Percentiles rank a stretch among this genome's conserved stretches.
These are phyloP conservation scores for Pseudozyma thailandica DNA, from an alignment of 1,284 basidiomycete genomes.

Conservation along the genomic window DNA sequence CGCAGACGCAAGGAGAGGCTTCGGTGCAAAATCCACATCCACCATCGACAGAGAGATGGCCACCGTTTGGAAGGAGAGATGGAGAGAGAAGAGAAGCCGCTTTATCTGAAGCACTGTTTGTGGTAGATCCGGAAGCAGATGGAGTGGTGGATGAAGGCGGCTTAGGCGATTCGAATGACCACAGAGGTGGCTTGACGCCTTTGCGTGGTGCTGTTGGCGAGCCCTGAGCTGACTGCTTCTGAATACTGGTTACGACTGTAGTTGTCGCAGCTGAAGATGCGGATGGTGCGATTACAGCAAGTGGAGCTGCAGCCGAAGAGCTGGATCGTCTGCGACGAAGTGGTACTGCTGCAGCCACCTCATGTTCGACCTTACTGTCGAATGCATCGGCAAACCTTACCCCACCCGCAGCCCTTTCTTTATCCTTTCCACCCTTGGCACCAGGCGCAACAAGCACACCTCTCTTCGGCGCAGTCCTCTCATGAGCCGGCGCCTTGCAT, in stretches of 20 bases:
- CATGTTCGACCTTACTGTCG: background rate
- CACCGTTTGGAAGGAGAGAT: conserved; percentile 20
- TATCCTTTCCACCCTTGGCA: conserved; percentile 13
- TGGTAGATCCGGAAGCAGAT: background rate
- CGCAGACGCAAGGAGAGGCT: conserved; percentile 54
- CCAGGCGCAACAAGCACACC: conserved; percentile 25
- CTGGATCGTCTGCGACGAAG: conserved; percentile 4
- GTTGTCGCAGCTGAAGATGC: background rate
- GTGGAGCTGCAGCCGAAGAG: background rate
- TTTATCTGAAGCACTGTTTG: background rate
- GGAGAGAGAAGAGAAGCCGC: conserved; percentile 22
- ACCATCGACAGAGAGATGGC: conserved; percentile 32
- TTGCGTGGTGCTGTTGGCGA: conserved; percentile 8
- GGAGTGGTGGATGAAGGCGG: conserved; percentile 10
- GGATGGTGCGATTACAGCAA: background rate
- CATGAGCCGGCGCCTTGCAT: conserved; percentile 51
- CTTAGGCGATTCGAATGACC: conserved; percentile 20
- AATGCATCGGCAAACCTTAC: conserved; percentile 28
- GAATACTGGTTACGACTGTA: background rate
- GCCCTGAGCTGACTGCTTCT: background rate
- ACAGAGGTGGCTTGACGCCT: conserved; percentile 24
- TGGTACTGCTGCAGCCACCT: conserved; percentile 19
- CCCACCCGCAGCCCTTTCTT: conserved; percentile 15
- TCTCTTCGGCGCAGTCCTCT: conserved; percentile 30
- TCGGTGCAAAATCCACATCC: conserved; percentile 64